phyloP scores from a whole-genome alignment of 2,329 filamentous ascomycete genomes.

The Colletotrichum sp. region DNA sequence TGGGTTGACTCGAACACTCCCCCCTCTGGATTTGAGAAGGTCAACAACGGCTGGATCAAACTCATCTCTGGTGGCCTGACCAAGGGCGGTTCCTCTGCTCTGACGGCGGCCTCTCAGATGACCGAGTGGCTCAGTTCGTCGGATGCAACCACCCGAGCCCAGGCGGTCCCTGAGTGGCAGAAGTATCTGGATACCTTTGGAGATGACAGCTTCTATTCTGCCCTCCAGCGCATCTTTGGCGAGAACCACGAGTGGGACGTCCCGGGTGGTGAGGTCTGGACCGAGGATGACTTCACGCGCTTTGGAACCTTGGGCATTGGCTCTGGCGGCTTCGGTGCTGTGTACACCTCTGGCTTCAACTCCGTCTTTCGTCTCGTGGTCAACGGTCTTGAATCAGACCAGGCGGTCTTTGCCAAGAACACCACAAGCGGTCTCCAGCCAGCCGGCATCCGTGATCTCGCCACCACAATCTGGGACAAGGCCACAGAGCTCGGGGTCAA shows the following conservation, averaged over 20 bases:
- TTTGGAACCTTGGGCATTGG: neutral
- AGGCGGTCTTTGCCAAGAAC: neutral
- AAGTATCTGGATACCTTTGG: neutral
- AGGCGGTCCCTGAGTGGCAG: neutral
- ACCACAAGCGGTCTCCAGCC: neutral
- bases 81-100: neutral
- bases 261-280: neutral
- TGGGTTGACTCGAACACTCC: neutral
- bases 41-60: neutral
- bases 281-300: neutral
- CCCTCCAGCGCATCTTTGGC: neutral
- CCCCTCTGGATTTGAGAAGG: neutral
- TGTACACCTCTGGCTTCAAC: neutral
- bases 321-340: neutral
- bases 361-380: neutral
- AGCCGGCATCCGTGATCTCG: neutral
- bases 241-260: neutral
- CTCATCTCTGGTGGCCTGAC: neutral
- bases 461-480: neutral
- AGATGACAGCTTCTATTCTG: slow-evolving; percentile 1
- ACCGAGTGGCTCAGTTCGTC: neutral
- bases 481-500: neutral
- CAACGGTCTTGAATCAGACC: neutral
- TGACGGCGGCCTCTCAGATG: neutral
- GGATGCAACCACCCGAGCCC: neutral